Evolutionary conservation across 1,139 yeast species (phyloP), one percentile per base, ranked within the genome.

Genomic region (Suhomyces chickasaworum): DNA sequence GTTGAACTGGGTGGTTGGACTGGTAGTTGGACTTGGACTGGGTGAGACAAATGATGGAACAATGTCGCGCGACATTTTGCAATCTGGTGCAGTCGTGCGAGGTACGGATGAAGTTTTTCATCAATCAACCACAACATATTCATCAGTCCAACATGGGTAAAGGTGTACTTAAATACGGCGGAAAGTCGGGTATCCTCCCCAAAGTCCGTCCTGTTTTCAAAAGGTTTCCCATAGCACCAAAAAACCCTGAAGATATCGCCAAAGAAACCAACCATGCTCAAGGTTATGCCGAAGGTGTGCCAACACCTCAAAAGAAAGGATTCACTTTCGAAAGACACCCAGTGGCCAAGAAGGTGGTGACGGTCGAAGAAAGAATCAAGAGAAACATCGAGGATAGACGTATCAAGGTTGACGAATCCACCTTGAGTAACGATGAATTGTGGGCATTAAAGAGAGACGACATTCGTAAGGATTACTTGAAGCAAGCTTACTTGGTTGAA

Each of bases 161-260:
- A 57, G 75, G 81, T 47, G 70, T 73, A 21, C 60, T 78, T 39
- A 78, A 73, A 55, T 74, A 68, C 57, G 83, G 83, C 29, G 83
- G 83, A n/a, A 86, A 86, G 68, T 85, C 95, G 45, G 97, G 97
- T 62, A 73, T 88, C 41, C 76, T 90, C 55, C 97, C 97, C 43
- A 76, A 72, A 48, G 83, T 87, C 12, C 83, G 96, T 60, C 82
- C 86, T 33, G 80, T 86, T 33, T 78, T 86, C 69, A 85, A 82
- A 59, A 71, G 75, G 39, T 59, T 58, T 46, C 89, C 91, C 2
- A 77, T 81, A 44, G 80, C 84, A 51, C 84, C 89, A 8, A 61
- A 61, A 39, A 68, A 66, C 7, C 64, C 55, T 9, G 61, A 57
- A 33, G 78, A 75, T 51, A 37, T 58, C 39, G 64, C 61, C 13